Percentiles rank a stretch among this genome's conserved stretches.
phyloP scores from a whole-genome alignment of 495 filamentous ascomycete genomes.

The Cetradonia linearis region DNA sequence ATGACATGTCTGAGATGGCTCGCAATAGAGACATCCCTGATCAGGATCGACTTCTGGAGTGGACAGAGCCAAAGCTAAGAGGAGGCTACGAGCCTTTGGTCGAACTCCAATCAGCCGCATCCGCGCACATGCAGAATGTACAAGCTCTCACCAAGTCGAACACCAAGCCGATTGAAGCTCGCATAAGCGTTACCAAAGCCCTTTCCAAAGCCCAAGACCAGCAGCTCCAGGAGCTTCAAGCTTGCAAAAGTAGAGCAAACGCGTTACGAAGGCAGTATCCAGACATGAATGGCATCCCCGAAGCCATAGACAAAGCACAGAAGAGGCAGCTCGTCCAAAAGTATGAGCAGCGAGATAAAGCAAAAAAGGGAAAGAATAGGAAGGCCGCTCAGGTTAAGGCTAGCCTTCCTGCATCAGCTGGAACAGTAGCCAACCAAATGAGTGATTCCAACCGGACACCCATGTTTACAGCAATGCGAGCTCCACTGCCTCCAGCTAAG shows the following conservation, averaged over 20 bases:
- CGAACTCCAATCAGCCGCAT: neutral
- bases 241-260: neutral
- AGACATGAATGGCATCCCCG: slow-evolving; percentile 10
- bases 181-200: neutral
- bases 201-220: neutral
- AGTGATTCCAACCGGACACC: neutral
- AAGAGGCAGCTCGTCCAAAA: neutral
- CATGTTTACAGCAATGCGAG: neutral
- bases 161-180: neutral
- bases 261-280: neutral
- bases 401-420: neutral
- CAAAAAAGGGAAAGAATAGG: neutral
- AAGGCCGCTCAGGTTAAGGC: neutral
- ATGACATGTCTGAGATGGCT: slow-evolving; percentile 17
- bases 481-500: neutral
- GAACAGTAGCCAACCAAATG: neutral
- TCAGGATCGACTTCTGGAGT: neutral
- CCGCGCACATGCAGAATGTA: neutral
- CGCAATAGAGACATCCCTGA: slow-evolving; percentile 3
- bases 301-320: neutral
- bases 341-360: neutral
- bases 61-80: neutral
- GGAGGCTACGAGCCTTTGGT: too few relatives aligned
- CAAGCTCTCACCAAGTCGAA: neutral
- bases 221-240: neutral